Evolutionary conservation across 2,329 filamentous ascomycete species (phyloP), one percentile per base, ranked within the genome.

Genomic region (Phyllosticta paracitricarpa): DNA sequence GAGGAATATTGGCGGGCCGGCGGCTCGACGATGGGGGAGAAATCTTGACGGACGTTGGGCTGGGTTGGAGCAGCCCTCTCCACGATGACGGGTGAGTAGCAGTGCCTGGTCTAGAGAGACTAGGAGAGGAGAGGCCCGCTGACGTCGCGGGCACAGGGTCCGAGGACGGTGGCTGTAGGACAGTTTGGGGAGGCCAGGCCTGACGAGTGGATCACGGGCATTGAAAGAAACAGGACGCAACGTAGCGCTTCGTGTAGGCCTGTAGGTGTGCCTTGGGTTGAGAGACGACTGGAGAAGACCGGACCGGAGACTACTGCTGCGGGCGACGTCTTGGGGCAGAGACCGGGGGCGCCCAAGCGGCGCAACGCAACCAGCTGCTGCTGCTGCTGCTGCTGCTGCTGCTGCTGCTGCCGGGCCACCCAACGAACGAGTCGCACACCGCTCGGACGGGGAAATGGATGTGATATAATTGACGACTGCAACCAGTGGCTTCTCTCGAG

Each of bases 1-100:
- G 83, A 70, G 92, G 92, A 75, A 97, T 96, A 78, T 89, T 90
- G 77, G 89, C 89, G 74, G 89, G 85, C 78, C 86, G 86, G 76
- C 81, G 82, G 67, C 77, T 82, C 82, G 82, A 79, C 67, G 85
- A 81, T 85, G 89, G 84, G 33, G 33, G 33, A 14, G 33, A 40
- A 96, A 97, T 97, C 78, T 85, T 97, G 91, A 82, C 83, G 33
- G 81, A 79, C 70, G 72, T 77, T 81, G 85, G 87, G 89, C 89
- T 92, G 88, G 82, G 65, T 67, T 67, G 71, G 72, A 75, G 72
- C 71, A 74, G 72, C 71, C 64, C 59, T 63, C 59, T 65, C 62
- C 59, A 51, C 51, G 62, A 57, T 62, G 51, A 55, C 61, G 58
- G 58, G 58, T 63, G 28, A 52, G 28, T 59, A 53, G 60, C 57